phyloP scores from a whole-genome alignment of 2,329 filamentous ascomycete species.

The Penicillium sp. region DNA sequence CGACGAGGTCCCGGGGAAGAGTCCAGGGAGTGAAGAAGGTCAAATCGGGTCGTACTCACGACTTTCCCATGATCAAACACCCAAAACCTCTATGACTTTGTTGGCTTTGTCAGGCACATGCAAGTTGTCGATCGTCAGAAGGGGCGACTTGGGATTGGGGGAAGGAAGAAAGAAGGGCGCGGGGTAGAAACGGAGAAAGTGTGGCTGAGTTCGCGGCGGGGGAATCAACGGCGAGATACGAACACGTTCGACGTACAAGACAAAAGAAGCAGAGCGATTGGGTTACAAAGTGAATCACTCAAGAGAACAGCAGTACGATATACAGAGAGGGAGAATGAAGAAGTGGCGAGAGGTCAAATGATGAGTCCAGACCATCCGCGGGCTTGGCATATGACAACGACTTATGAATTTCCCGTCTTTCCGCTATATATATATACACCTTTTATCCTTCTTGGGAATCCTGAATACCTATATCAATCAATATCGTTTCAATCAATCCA shows the following conservation, averaged over 20 bases:
- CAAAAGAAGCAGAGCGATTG: neutral
- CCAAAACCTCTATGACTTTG: conserved; percentile 1
- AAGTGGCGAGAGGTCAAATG: neutral
- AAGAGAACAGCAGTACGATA: neutral
- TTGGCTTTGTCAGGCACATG: conserved; percentile 4
- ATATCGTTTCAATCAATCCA: neutral
- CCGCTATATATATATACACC: neutral
- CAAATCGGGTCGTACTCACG: conserved; percentile 27
- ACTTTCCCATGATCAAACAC: conserved; percentile 34
- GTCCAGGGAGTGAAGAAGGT: conserved; percentile 4
- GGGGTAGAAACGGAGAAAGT: conserved; percentile 21
- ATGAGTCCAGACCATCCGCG: conserved; percentile 18
- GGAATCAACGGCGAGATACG: neutral
- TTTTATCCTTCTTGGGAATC: neutral
- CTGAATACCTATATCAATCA: neutral
- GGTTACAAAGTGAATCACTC: neutral
- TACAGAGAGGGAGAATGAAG: conserved; percentile 1
- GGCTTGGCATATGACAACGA: conserved; percentile 20
- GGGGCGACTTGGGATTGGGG: conserved; percentile 3
- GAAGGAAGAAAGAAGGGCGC: conserved; percentile 11
- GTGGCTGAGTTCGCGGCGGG: conserved; percentile 16
- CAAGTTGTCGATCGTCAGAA: conserved; percentile 7
- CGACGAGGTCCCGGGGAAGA: neutral
- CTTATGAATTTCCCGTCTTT: conserved; percentile 1
- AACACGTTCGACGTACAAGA: neutral